Evolutionary conservation across 208 protist genomes (phyloP).

Genomic region (Phytomonas sp.): DNA sequence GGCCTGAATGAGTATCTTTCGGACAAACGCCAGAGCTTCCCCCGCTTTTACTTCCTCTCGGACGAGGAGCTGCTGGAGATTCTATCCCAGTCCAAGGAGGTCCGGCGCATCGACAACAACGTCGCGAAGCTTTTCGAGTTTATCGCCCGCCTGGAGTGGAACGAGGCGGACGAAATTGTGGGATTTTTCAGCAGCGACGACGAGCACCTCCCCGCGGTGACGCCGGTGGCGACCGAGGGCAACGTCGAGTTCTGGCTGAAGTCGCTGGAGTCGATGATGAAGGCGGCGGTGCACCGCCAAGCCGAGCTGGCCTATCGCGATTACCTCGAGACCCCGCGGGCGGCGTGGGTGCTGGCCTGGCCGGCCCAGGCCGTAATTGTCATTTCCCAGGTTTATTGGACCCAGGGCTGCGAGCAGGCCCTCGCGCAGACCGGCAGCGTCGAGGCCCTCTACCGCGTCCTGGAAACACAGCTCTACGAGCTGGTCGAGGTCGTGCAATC

Average conservation of each 20-base stretch:
- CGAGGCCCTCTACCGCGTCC: conserved; percentile 40
- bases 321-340: conserved; percentile 59
- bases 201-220: conserved; percentile 86
- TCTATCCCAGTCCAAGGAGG: conserved; percentile 94
- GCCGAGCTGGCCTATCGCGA: conserved; percentile 45
- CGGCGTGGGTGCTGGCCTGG: conserved; percentile 88
- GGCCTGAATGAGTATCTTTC: conserved; percentile 96
- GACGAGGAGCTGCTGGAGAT: conserved; percentile 94
- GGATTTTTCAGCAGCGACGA: conserved; percentile 91
- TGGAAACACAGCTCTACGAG: conserved; percentile 79
- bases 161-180: conserved; percentile 42
- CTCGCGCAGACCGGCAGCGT: conserved; percentile 62
- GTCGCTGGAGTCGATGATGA: conserved; percentile 93
- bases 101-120: conserved; percentile 91
- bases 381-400: conserved; percentile 93
- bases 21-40: conserved; percentile 93
- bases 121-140: conserved; percentile 95
- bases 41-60: conserved; percentile 91
- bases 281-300: conserved; percentile 76
- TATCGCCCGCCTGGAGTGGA: conserved; percentile 83
- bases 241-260: conserved; percentile 96
- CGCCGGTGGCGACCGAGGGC: conserved; percentile 83
- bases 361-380: conserved; percentile 90
- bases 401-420: conserved; percentile 88
- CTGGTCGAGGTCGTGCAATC: conserved; percentile 90